A percentile compares a stretch with the other conserved stretches of the same genome.
Evolutionary conservation across 2,329 filamentous ascomycete species (phyloP).

Genomic region (Arthrobotrys pseudoclavata): DNA sequence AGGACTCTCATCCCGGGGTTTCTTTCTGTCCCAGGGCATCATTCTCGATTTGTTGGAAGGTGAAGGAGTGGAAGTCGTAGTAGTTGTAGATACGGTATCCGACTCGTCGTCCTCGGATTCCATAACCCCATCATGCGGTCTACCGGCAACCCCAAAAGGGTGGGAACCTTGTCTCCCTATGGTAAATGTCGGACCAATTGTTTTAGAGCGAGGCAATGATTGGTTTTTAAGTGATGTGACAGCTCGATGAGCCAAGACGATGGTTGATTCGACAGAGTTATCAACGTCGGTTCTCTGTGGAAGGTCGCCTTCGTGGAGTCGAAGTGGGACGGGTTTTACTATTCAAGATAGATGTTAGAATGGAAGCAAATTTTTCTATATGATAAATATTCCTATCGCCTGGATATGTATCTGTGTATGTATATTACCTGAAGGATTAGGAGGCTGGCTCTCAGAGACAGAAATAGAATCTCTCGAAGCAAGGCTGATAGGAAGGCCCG

Average conservation of each 20-base stretch:
- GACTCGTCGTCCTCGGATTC: slow-evolving; percentile 57
- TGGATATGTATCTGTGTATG: not conserved
- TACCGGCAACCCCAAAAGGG: slow-evolving; percentile 38
- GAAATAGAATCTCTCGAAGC: slow-evolving; percentile 6
- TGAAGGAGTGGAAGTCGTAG: slow-evolving; percentile 17
- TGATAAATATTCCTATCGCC: not conserved
- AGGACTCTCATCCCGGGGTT: slow-evolving; percentile 28
- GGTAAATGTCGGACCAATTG: slow-evolving; percentile 40
- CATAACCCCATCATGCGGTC: slow-evolving; percentile 59
- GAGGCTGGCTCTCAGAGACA: slow-evolving; percentile 9
- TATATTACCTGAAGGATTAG: slow-evolving; percentile 30
- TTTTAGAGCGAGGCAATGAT: slow-evolving; percentile 34
- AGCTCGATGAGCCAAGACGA: slow-evolving; percentile 55
- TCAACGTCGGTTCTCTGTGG: slow-evolving; percentile 22
- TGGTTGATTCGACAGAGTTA: slow-evolving; percentile 46
- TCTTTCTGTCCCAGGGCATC: slow-evolving; percentile 30
- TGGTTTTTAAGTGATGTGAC: slow-evolving; percentile 49
- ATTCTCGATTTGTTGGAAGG: slow-evolving; percentile 30
- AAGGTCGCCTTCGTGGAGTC: slow-evolving; percentile 22
- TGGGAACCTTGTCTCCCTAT: slow-evolving; percentile 47
- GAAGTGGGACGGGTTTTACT: slow-evolving; percentile 30
- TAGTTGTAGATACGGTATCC: slow-evolving; percentile 45
- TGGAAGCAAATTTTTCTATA: not conserved
- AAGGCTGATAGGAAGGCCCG: slow-evolving; percentile 26
- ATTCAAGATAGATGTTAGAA: not conserved